phyloP scores from a whole-genome alignment of 176 grass and related monocot genomes.

The Oryza brachyantha region DNA sequence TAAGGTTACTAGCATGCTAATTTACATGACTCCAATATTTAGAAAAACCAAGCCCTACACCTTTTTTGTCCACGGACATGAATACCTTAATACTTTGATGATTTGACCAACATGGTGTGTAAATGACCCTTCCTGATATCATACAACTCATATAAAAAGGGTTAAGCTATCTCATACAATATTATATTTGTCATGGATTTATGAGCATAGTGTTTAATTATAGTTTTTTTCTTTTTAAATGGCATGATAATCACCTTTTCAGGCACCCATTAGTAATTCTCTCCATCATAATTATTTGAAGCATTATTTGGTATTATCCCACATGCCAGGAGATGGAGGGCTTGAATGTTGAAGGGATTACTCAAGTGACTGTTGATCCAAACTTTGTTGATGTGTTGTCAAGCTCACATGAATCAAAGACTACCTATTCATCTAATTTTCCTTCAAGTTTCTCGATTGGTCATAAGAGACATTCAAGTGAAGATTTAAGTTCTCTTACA shows the following conservation, averaged over 20 bases:
- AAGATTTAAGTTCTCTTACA: constrained; percentile 45
- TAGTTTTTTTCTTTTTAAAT: background rate
- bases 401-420: constrained; percentile 23
- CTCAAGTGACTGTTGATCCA: background rate
- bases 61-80: background rate
- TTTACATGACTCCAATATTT: background rate
- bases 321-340: constrained; percentile 40
- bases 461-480: constrained; percentile 41
- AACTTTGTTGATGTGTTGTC: background rate
- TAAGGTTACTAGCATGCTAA: background rate
- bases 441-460: background rate
- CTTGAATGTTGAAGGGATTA: constrained; percentile 13
- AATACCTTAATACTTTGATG: background rate
- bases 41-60: background rate
- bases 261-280: background rate
- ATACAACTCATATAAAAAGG: background rate
- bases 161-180: background rate
- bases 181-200: background rate
- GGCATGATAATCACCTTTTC: constrained; percentile 7
- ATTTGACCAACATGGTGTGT: background rate
- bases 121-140: background rate
- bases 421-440: constrained; percentile 14
- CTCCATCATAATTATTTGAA: constrained; percentile 23
- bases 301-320: background rate
- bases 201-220: background rate